Conservation (phyloP, 2,329 filamentous ascomycete genomes). For the Proliferodiscus dingleyae region DNA sequence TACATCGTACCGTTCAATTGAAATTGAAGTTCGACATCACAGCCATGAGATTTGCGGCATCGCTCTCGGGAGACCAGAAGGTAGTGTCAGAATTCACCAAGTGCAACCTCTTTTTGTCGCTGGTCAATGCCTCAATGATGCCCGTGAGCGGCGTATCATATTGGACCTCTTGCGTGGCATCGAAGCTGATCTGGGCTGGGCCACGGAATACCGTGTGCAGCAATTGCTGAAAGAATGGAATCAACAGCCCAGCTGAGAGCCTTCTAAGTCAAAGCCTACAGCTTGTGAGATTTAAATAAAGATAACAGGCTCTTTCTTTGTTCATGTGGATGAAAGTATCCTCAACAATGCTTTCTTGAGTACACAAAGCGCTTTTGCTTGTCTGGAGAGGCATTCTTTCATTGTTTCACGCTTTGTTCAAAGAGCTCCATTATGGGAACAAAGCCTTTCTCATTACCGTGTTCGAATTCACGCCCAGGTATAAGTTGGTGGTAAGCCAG, state of each 20-base stretch:
- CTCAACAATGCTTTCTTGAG: too few relatives aligned
- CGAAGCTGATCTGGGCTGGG: slow-evolving; percentile 59
- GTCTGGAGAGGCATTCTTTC: too few relatives aligned
- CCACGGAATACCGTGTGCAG: slow-evolving; percentile 55
- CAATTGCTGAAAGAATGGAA: slow-evolving; percentile 45
- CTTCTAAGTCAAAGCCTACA: neutral
- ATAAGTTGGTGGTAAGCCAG: neutral
- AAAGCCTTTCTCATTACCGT: neutral
- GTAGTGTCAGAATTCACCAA: slow-evolving; percentile 52
- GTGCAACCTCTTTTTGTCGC: slow-evolving; percentile 58
- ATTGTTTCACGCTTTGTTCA: too few relatives aligned
- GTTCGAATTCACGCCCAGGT: neutral
- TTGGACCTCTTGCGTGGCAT: slow-evolving; percentile 52
- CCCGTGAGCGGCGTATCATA: slow-evolving; percentile 49
- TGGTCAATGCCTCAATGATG: slow-evolving; percentile 53
- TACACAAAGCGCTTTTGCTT: too few relatives aligned
- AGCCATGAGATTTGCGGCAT: slow-evolving; percentile 59
- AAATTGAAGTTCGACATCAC: slow-evolving; percentile 50
- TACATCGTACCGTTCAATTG: slow-evolving; percentile 51
- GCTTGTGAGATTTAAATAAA: neutral
- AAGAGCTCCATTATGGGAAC: too few relatives aligned
- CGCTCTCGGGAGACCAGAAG: slow-evolving; percentile 49
- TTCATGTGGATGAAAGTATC: too few relatives aligned
- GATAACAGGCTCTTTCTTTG: neutral
- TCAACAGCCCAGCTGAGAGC: slow-evolving; percentile 11